Conservation (phyloP, 805 yeast species). For the Cyberlindnera americana region DNA sequence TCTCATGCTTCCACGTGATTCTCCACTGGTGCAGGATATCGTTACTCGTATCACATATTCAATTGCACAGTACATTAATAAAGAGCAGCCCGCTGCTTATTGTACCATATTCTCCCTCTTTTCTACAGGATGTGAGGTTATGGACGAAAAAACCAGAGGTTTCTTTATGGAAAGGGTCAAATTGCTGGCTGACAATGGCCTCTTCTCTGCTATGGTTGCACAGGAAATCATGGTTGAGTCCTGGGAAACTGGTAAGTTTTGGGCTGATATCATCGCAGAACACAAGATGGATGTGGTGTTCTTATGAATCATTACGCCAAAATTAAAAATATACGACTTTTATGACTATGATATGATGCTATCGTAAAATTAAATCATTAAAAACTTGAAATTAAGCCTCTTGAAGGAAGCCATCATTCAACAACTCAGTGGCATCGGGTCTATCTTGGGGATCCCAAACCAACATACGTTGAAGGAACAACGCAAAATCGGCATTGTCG, state of each 20-base stretch:
- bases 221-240: conserved; percentile 42
- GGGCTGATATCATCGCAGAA: conserved; percentile 45
- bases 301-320: conserved; percentile 26
- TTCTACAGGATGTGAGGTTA: conserved; percentile 52
- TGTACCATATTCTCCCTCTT: conserved; percentile 51
- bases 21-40: conserved; percentile 43
- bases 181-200: conserved; percentile 36
- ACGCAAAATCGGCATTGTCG: conserved; percentile 22
- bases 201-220: conserved; percentile 21
- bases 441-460: conserved; percentile 50
- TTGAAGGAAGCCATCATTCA: conserved; percentile 49
- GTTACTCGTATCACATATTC: conserved; percentile 33
- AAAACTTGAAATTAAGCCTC: not conserved
- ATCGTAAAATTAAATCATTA: too few relatives aligned
- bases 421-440: conserved; percentile 47
- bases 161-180: conserved; percentile 37
- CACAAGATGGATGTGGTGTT: conserved; percentile 46
- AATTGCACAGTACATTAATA: conserved; percentile 34
- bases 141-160: conserved; percentile 31
- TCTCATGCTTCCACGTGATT: conserved; percentile 43
- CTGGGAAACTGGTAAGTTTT: conserved; percentile 52
- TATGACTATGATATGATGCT: not conserved
- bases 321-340: not conserved
- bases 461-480: conserved; percentile 30
- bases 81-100: conserved; percentile 46